Evolutionary conservation across 257 asterid genomes (phyloP), one percentile per base, ranked within the genome.

Genomic region (Prunella vulgaris): DNA sequence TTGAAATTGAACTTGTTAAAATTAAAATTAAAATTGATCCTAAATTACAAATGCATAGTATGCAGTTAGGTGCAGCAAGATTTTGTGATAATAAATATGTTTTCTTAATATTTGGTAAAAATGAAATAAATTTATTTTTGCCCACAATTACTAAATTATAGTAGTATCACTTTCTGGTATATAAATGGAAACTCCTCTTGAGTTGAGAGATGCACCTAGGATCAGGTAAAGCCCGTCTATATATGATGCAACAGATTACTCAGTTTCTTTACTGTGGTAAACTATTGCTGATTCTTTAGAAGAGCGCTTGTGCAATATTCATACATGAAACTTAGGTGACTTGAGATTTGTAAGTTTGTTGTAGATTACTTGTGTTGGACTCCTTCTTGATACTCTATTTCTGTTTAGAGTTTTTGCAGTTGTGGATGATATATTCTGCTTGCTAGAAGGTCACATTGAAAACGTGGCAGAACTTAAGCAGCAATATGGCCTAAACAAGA

Each of bases 391-490:
- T 44, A 14, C 52, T 38, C 14, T 0, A 10, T 2, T 10, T 3
- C 1, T 40, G 15, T 48, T 15, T 7, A 42, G 51, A 42, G 17
- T 42, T 88, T 80, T 78, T 83, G 96, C 96, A 94, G 97, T 56
- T 37, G 69, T 69, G 70, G 81, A 79, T 64, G 76, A 59, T 40
- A 76, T 79, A 2, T 79, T 72, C 79, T 79, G 84, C 64, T 42
- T 79, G 81, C 72, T 76, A 46, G 70, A 80, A 65, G 84, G 82
- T 8, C 77, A 73, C 46, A 73, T 76, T 58, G 84, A 75, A 30
- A 76, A 76, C 58, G 28, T 76, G 20, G 76, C 78, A 10, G 52
- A 21, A 2, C 57, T 79, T 61, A 76, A 79, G 68, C 76, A 63
- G 67, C 84, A 74, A 32, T 77, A 80, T 44, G 79, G 82, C 12